A percentile compares a stretch with the other conserved stretches of the same genome.
These are phyloP conservation scores for Eimeria necatrix DNA, from an alignment of 169 alveolate genomes.

Conservation along the genomic window DNA sequence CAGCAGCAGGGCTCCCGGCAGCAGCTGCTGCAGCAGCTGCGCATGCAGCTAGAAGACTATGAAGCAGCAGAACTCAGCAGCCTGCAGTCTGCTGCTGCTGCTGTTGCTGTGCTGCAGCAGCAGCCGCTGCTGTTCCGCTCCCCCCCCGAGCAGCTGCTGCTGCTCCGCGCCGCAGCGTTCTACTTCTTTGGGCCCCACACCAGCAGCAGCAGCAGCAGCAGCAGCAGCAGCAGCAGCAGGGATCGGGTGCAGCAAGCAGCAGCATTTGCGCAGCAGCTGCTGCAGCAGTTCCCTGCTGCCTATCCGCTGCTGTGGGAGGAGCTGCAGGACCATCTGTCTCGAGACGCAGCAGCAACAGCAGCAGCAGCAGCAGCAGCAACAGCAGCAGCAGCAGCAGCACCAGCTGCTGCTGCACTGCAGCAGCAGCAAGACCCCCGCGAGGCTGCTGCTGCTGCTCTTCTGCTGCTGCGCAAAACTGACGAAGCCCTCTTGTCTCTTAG, in stretches of 20 bases:
- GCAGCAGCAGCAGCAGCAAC: constrained; percentile 60
- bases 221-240: constrained; percentile 8
- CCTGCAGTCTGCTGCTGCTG: constrained; percentile 43
- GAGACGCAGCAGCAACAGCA: neutral
- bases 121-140: neutral
- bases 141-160: constrained; percentile 63
- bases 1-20: neutral
- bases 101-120: constrained; percentile 43
- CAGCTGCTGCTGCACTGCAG: constrained; percentile 10
- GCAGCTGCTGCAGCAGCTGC: constrained; percentile 58
- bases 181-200: neutral
- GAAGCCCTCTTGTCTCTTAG: constrained; percentile 42
- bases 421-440: neutral
- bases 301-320: constrained; percentile 34
- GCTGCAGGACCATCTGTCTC: neutral
- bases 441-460: constrained; percentile 1
- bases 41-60: constrained; percentile 8
- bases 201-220: constrained; percentile 10
- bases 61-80: constrained; percentile 19
- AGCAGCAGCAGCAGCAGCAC: neutral
- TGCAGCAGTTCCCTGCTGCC: constrained; percentile 24
- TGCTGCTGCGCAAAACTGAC: constrained; percentile 22
- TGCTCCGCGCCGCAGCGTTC: constrained; percentile 10
- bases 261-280: constrained; percentile 25
- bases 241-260: neutral